phyloP scores from a whole-genome alignment of 2,329 filamentous ascomycete species.

The Epichloe elymi region DNA sequence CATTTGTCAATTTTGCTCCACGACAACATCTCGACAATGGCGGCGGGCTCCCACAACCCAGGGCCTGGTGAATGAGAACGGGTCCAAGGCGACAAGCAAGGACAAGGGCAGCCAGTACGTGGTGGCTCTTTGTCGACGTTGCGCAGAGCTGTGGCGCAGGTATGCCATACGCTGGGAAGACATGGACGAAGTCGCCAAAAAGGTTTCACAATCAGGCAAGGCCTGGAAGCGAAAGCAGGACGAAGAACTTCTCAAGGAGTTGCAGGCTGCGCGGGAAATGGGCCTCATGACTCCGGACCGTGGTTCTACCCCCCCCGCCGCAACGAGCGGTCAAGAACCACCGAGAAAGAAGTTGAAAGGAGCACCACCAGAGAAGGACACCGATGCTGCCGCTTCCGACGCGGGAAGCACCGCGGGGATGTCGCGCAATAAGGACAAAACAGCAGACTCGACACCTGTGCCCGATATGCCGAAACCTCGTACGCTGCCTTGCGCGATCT shows the following conservation, averaged over 20 bases:
- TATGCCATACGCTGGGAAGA: constrained; percentile 96
- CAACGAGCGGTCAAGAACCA: constrained; percentile 31
- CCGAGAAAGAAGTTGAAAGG: constrained; percentile 54
- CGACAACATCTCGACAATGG: constrained; percentile 76
- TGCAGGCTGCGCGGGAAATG: constrained; percentile 51
- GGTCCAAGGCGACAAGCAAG: constrained; percentile 46
- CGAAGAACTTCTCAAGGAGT: constrained; percentile 73
- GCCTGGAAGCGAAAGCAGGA: constrained; percentile 83
- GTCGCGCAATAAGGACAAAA: constrained; percentile 49
- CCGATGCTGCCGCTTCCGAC: constrained; percentile 33
- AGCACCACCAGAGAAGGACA: constrained; percentile 33
- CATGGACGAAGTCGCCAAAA: constrained; percentile 83
- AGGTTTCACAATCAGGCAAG: constrained; percentile 65
- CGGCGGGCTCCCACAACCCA: constrained; percentile 70
- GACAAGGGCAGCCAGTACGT: constrained; percentile 67
- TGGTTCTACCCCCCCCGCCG: constrained; percentile 23
- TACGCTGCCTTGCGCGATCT: constrained; percentile 74
- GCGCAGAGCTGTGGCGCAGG: constrained; percentile 85
- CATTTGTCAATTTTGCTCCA: constrained; percentile 85
- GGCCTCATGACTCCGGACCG: constrained; percentile 29
- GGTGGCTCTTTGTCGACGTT: constrained; percentile 76
- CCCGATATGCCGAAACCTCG: constrained; percentile 71
- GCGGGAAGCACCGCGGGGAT: constrained; percentile 25
- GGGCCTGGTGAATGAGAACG: constrained; percentile 53
- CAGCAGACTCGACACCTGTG: constrained; percentile 39